Evolutionary conservation across 805 yeast genomes (phyloP), one percentile per base, ranked within the genome.

Genomic region (Wickerhamomyces sydowiorum): DNA sequence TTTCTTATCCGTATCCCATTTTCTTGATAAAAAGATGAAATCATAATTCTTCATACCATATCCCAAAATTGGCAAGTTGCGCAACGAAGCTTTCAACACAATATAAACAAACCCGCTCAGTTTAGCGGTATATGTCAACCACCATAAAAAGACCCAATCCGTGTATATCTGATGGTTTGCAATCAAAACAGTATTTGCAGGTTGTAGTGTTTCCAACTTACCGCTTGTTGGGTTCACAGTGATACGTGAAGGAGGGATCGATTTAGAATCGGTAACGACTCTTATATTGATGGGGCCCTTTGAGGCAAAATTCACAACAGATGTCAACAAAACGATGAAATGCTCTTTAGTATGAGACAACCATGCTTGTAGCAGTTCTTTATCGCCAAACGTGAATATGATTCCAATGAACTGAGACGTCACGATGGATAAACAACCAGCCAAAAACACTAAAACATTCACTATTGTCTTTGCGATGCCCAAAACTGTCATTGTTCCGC

Each of bases 121-220:
- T n/a, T 71, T 61, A 12, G 87, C 76, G 6, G 89, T 73, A 59
- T 86, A 84, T 0, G 86, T 69, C 18, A 86, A 46, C 78, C 86
- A 91, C 99, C 99, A 91, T 42, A 88, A 51, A 53, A 77, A 89
- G 10, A 85, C 71, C 99, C 99, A 91, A 60, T 91, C 99, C 4
- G 91, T 80, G 60, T 91, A 91, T 20, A 91, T 82, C 64, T 90
- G 97, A 62, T 91, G 98, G 58, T 91, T 91, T n/a, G 93, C 78
- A 28, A 90, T 81, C 36, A 83, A 59, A 2, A 91, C 72, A 0
- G 86, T 72, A 31, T 79, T 72, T 18, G 75, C 75, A 7, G 68
- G 60, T 35, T 82, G 53, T 12, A 51, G 44, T 3, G 65, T 43
- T 36, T 44, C 36, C 7, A 54, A 22, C 6, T 40, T 39, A 0